Evolutionary conservation across 2,329 filamentous ascomycete genomes (phyloP).

Genomic region (Cucurbitaria berberidis): DNA sequence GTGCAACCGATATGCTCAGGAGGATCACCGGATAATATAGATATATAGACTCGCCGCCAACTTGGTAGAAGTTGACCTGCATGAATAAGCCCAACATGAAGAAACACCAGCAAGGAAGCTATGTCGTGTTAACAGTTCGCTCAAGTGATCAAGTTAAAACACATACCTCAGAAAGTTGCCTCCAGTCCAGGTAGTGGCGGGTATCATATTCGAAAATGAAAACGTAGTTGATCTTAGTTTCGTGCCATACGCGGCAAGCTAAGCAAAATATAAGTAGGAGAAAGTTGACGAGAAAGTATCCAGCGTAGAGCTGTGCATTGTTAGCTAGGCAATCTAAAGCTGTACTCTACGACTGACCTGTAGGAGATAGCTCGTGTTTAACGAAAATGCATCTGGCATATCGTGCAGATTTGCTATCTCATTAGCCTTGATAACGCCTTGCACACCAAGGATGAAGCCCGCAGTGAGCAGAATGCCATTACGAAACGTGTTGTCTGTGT

Average conservation of each 20-base stretch:
- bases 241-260: constrained; percentile 82
- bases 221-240: constrained; percentile 88
- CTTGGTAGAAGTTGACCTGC: constrained; percentile 84
- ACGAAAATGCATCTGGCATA: constrained; percentile 23
- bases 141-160: not conserved
- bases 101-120: constrained; percentile 83
- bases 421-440: constrained; percentile 51
- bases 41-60: constrained; percentile 71
- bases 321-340: constrained; percentile 41
- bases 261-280: constrained; percentile 85
- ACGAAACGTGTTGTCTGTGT: constrained; percentile 64
- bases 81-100: constrained; percentile 78
- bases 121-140: constrained; percentile 10
- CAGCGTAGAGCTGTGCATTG: constrained; percentile 75
- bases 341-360: constrained; percentile 61
- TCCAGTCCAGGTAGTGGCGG: constrained; percentile 85
- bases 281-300: constrained; percentile 84
- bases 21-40: constrained; percentile 87
- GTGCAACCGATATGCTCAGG: constrained; percentile 68
- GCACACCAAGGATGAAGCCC: constrained; percentile 52
- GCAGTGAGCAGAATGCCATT: constrained; percentile 57
- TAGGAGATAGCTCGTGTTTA: constrained; percentile 62
- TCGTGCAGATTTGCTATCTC: constrained; percentile 33
- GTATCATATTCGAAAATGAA: constrained; percentile 98
- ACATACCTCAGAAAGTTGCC: constrained; percentile 75